phyloP scores from a whole-genome alignment of 177 flowering plant genomes.

The Vitis hybrid region DNA sequence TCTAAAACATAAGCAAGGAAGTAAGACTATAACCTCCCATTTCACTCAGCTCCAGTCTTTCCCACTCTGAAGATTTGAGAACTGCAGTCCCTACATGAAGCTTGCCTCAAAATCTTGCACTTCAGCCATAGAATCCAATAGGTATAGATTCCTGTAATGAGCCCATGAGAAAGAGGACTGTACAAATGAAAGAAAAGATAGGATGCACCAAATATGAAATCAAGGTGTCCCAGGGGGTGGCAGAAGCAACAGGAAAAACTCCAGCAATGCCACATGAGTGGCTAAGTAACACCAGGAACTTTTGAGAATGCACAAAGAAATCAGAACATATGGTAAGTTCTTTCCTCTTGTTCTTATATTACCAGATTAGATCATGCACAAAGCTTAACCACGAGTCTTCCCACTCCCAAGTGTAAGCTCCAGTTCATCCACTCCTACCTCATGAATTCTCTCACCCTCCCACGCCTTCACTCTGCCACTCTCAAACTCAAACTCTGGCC shows the following conservation, averaged over 20 bases:
- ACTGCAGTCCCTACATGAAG: neutral
- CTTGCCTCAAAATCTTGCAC: constrained; percentile 4
- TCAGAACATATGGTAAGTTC: neutral
- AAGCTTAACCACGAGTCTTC: constrained; percentile 32
- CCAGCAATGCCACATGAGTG: constrained; percentile 4
- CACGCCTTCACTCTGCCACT: constrained; percentile 72
- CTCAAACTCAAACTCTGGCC: constrained; percentile 79
- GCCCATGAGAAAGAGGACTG: constrained; percentile 9
- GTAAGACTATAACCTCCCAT: too few species aligned
- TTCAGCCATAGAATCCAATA: neutral
- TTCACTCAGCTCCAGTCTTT: too few species aligned
- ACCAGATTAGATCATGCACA: neutral
- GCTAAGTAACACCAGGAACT: neutral
- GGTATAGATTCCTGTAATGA: neutral
- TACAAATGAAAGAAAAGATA: constrained; percentile 19
- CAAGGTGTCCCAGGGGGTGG: neutral
- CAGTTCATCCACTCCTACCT: constrained; percentile 75
- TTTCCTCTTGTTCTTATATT: neutral
- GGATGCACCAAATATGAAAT: constrained; percentile 4
- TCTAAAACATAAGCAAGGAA: too few species aligned
- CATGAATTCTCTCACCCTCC: constrained; percentile 97
- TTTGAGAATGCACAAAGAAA: constrained; percentile 1
- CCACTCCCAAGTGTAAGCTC: constrained; percentile 88
- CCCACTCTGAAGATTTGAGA: too few species aligned
- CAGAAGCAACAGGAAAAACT: constrained; percentile 2